phyloP scores from a whole-genome alignment of 2,329 filamentous ascomycete species.

The Epichloe festucae region DNA sequence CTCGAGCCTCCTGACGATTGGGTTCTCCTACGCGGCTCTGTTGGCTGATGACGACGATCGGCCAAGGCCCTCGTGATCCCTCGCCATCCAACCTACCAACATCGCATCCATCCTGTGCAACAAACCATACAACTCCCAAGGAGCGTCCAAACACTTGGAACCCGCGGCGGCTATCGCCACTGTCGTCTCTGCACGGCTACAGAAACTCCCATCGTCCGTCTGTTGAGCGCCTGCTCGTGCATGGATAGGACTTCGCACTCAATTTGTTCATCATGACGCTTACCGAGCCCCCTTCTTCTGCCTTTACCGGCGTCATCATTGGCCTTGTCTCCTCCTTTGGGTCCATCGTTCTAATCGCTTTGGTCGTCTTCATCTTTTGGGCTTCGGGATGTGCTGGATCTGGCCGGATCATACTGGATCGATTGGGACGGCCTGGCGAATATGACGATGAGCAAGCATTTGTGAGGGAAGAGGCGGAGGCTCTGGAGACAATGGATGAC shows the following conservation, averaged over 20 bases:
- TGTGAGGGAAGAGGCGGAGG: conserved; percentile 84
- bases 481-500: conserved; percentile 91
- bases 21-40: neutral
- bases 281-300: conserved; percentile 28
- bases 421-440: conserved; percentile 84
- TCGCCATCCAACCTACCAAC: neutral
- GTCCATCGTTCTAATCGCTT: conserved; percentile 70
- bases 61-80: neutral
- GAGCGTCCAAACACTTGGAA: neutral
- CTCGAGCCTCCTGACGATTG: neutral
- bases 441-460: conserved; percentile 98
- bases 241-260: neutral
- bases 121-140: neutral
- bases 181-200: conserved; percentile 1
- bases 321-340: conserved; percentile 90
- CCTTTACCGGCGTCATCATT: conserved; percentile 72
- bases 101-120: neutral
- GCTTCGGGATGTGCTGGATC: conserved; percentile 57
- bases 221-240: neutral
- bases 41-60: neutral
- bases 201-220: neutral
- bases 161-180: conserved; percentile 1
- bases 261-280: conserved; percentile 9
- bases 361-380: conserved; percentile 86
- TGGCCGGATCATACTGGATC: conserved; percentile 84